Evolutionary conservation across 2,329 filamentous ascomycete genomes (phyloP), one percentile per base, ranked within the genome.

Genomic region (Phaeomoniella chlamydospora): DNA sequence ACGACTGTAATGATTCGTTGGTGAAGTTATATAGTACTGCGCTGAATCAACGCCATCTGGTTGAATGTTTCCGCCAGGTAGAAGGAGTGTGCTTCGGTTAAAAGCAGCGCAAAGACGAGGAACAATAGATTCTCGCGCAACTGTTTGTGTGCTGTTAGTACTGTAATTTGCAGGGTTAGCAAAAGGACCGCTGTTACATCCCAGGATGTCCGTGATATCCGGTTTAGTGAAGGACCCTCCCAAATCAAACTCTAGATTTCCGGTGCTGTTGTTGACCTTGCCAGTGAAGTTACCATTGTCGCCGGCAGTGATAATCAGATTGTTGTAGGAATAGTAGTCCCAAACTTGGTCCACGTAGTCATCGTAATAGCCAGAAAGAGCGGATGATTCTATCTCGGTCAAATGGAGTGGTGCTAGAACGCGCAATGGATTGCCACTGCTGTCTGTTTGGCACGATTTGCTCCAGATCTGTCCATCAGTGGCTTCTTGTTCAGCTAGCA

Each of bases 371-470:
- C 56, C 58, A 13, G 54, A 39, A 45, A 75, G 70, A 4, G 72
- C 55, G 15, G 46, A 50, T 16, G 49, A 50, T 45, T 65, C 49
- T 42, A 65, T 52, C 31, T 64, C 56, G 38, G 59, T 57, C 15
- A 58, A 70, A 10, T 63, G 57, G 48, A 70, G 71, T 31, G 71
- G 70, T 40, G 66, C 69, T 37, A 75, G 51, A 3, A 64, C 68
- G 19, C 71, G 67, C 41, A 72, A 54, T 41, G 61, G 57, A 1
- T 49, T 42, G 26, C 61, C 62, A 2, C 38, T 37, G 0, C 41
- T 29, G 38, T 29, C 33, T 2, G 59, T 58, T 19, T 72, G 50
- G 31, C 73, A 57, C 22, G 75, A 61, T 48, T 58, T 57, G 38
- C 59, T 61, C 71, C 71, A 75, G 31, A 63, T 66, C 3, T 58